Percentiles rank a stretch among this genome's conserved stretches.
phyloP scores from a whole-genome alignment of 2,329 filamentous ascomycete species.

The Tolypocladium ovalisporum region DNA sequence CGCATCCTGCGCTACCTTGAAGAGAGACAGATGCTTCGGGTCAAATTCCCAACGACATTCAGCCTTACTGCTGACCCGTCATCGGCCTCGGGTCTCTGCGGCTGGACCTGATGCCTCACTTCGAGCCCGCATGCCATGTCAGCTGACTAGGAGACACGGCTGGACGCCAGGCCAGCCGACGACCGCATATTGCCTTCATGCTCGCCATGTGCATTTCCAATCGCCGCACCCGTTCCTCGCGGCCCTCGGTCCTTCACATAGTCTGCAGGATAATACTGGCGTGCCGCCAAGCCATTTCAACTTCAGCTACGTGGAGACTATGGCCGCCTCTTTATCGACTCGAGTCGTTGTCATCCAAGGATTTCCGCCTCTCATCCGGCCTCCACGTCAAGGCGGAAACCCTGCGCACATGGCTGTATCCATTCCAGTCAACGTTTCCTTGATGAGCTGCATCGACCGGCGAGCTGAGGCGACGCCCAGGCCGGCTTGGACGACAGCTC shows the following conservation, averaged over 20 bases:
- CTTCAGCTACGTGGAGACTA: neutral
- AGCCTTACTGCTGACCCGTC: neutral
- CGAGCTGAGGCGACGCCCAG: neutral
- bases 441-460: neutral
- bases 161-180: neutral
- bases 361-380: neutral
- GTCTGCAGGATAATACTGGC: neutral
- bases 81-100: neutral
- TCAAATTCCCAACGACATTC: neutral
- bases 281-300: neutral
- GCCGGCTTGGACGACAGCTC: neutral
- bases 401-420: neutral
- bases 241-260: neutral
- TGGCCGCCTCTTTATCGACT: neutral
- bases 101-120: neutral
- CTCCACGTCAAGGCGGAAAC: neutral
- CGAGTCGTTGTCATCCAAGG: neutral
- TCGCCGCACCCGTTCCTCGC: neutral
- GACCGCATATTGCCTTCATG: neutral
- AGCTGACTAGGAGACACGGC: neutral
- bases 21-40: too few species aligned
- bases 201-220: neutral
- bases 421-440: neutral
- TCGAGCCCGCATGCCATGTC: neutral
- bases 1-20: neutral